Conservation (phyloP, 1,284 basidiomycete species). For the Fistulinella cinereoalba region DNA sequence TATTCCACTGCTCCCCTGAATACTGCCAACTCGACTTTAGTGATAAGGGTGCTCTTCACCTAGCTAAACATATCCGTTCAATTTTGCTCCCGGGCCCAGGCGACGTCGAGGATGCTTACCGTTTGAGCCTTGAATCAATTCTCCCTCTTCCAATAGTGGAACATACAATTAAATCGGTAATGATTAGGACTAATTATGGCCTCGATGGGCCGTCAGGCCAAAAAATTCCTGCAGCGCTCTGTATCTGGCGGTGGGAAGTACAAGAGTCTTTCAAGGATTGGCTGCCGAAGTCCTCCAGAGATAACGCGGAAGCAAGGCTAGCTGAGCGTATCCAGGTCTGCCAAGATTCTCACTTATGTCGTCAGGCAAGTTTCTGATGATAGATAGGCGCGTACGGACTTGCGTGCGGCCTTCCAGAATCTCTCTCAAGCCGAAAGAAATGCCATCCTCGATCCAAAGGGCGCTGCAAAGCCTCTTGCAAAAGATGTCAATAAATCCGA, state of each 20-base stretch:
- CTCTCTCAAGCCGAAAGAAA: constrained; percentile 56
- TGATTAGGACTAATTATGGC: constrained; percentile 73
- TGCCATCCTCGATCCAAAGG: constrained; percentile 53
- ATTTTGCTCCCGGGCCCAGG: constrained; percentile 57
- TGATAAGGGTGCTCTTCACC: constrained; percentile 59
- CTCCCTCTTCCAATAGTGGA: constrained; percentile 57
- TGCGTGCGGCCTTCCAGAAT: constrained; percentile 51
- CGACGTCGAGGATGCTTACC: constrained; percentile 47
- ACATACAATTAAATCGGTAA: constrained; percentile 55
- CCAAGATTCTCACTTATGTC: constrained; percentile 1
- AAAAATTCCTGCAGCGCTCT: constrained; percentile 57
- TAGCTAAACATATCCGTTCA: constrained; percentile 65
- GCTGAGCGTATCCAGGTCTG: constrained; percentile 67
- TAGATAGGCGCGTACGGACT: constrained; percentile 57
- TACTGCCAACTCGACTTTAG: constrained; percentile 38
- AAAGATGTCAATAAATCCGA: constrained; percentile 39
- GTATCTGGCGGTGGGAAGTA: constrained; percentile 89
- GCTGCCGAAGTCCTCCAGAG: constrained; percentile 67
- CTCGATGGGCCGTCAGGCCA: constrained; percentile 49
- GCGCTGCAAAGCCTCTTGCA: constrained; percentile 37
- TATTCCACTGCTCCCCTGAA: background rate
- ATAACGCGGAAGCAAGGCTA: constrained; percentile 61
- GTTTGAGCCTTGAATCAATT: constrained; percentile 21
- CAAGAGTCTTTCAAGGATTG: constrained; percentile 55
- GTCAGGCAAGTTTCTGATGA: constrained; percentile 1